Base-by-base conservation (phyloP, 2,329 filamentous ascomycete species). In the Fusarium redolens region DNA sequence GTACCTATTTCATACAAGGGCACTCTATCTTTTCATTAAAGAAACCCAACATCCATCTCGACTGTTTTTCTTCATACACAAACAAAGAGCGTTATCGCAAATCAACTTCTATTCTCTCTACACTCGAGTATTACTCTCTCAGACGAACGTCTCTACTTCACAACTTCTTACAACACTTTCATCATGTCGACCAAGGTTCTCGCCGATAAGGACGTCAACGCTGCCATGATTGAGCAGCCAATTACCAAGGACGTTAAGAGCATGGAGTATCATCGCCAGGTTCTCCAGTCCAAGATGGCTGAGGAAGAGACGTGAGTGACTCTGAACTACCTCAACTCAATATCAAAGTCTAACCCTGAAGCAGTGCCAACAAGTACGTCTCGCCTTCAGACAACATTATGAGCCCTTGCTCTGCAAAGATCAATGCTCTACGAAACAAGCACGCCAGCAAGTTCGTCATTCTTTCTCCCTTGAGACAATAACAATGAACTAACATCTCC, bases 351-450 rank as follows among this genome's bases (percentile, higher is more conserved):
- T 78, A 44, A 78, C 68, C 40, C 33, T 50, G 14, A 45, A 25
- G 58, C 74, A 83, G 84, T 57, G 78, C 82, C 50, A 84, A 86
- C 76, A 85, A 88, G 74, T 96, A 95, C 83, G 86, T 95, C 81
- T 95, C 92, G 22, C 94, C 94, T 5, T 95, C 93, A n/a, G 94
- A 97, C 82, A 91, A 90, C 83, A 95, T 97, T 85, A 93, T 95
- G 91, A 95, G 92, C 77, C 94, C 94, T 40, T 95, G 93, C 82
- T 93, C 92, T 22, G 92, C 93, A 82, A 96, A 96, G 87, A 89
- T 96, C 77, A 92, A 88, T 72, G 92, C 92, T 44, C 90, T 95
- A 82, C 92, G 93, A 83, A 93, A 90, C 84, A 95, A 94, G 86
- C 92, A 94, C 78, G 91, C 91, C 71, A 88, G 88, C 84, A 96